Evolutionary conservation across 768 basidiomycete genomes (phyloP).

Genomic region (Omphalotus guepiniiformis): DNA sequence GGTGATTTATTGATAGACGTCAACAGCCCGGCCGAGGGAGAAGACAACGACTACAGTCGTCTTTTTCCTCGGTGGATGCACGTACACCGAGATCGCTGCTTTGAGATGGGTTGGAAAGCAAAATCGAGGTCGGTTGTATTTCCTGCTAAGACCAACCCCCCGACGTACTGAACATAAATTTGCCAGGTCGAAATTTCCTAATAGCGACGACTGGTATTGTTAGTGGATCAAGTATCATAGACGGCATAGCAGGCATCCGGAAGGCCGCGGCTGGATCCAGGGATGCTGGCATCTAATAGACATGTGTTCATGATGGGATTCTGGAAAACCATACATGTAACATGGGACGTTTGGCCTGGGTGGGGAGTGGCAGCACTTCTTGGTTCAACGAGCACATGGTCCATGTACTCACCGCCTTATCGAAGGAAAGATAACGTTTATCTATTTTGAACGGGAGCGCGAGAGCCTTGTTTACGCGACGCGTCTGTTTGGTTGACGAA

Average conservation of each 20-base stretch:
- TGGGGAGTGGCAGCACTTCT: constrained; percentile 3
- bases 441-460: not conserved
- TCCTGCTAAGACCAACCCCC: constrained; percentile 14
- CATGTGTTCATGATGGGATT: constrained; percentile 6
- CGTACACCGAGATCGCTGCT: constrained; percentile 95
- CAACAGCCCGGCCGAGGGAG: constrained; percentile 46
- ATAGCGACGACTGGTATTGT: constrained; percentile 91
- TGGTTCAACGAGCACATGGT: constrained; percentile 24
- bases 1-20: not conserved
- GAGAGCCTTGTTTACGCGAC: constrained; percentile 34
- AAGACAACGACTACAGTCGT: constrained; percentile 81
- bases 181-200: constrained; percentile 76
- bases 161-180: constrained; percentile 10
- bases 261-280: constrained; percentile 32
- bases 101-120: constrained; percentile 88
- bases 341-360: constrained; percentile 4
- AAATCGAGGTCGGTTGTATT: constrained; percentile 56
- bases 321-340: too few species aligned
- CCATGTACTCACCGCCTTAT: constrained; percentile 5
- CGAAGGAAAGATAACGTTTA: constrained; percentile 5
- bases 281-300: constrained; percentile 37
- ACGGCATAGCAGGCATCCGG: constrained; percentile 52
- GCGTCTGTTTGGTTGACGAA: constrained; percentile 40
- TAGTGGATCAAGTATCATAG: constrained; percentile 70
- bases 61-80: constrained; percentile 96